Conservation (phyloP, 2,329 filamentous ascomycete species). For the Mariannaea elegans region DNA sequence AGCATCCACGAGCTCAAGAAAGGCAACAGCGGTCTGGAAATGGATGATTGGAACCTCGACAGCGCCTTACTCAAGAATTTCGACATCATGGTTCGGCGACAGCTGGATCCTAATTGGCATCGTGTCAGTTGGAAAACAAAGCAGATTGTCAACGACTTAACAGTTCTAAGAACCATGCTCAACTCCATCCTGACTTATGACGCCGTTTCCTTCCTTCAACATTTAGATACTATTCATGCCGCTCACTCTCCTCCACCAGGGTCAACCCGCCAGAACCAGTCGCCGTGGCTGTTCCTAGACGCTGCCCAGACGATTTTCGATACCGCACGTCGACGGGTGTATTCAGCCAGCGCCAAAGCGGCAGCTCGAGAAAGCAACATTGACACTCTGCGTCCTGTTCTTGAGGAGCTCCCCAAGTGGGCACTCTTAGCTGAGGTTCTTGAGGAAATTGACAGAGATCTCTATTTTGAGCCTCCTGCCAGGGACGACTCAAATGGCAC, state of each 20-base stretch:
- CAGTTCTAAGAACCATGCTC: slow-evolving; percentile 82
- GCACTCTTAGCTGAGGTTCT: slow-evolving; percentile 85
- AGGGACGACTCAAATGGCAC: slow-evolving; percentile 89
- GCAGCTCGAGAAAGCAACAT: slow-evolving; percentile 57
- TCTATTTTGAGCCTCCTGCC: slow-evolving; percentile 81
- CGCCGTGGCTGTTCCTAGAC: slow-evolving; percentile 95
- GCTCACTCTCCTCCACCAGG: slow-evolving; percentile 89
- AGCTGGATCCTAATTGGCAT: slow-evolving; percentile 97
- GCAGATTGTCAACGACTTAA: slow-evolving; percentile 91
- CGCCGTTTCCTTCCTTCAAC: slow-evolving; percentile 89
- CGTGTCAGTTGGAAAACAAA: slow-evolving; percentile 93
- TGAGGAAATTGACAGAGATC: slow-evolving; percentile 90
- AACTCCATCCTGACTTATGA: slow-evolving; percentile 87
- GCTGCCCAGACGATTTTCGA: slow-evolving; percentile 95
- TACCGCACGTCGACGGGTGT: slow-evolving; percentile 87
- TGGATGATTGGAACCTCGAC: slow-evolving; percentile 97
- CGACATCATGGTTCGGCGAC: slow-evolving; percentile 85
- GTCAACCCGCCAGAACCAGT: slow-evolving; percentile 86
- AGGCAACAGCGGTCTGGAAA: slow-evolving; percentile 86
- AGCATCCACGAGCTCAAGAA: slow-evolving; percentile 95
- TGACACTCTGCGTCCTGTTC: slow-evolving; percentile 76
- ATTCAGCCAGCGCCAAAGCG: slow-evolving; percentile 72
- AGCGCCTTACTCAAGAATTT: slow-evolving; percentile 93
- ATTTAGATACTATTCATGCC: slow-evolving; percentile 92
- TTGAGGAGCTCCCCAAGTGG: slow-evolving; percentile 98